Base-by-base conservation (phyloP, 2,329 filamentous ascomycete species). In the Aureobasidium sp. region DNA sequence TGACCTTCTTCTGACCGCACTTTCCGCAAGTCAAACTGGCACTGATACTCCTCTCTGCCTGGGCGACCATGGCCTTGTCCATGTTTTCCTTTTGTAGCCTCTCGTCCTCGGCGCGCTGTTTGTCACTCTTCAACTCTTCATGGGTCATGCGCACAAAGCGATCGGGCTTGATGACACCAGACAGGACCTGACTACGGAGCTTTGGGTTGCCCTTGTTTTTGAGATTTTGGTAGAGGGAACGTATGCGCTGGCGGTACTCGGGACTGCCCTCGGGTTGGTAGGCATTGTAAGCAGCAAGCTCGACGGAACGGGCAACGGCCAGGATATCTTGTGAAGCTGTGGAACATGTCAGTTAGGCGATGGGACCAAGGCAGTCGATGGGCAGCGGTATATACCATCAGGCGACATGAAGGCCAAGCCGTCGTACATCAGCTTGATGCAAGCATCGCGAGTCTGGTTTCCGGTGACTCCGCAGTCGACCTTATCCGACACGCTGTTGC, bases 21-120 rank as follows among this genome's bases (percentile, higher is more conserved):
- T 91, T 92, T 71, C 91, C 85, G 78, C 94, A 99, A 76, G 90
- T 87, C 70, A 97, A 82, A 62, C 87, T 90, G 72, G 89, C 88
- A 73, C 87, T 91, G 77, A 97, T 91, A 72, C 88, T 92, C 82
- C 91, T 94, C 77, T 96, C 88, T 21, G 86, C 89, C 81, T 92
- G 89, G 62, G 93, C 90, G 11, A 96, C 92, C 86, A 97, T 95
- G 1, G 94, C 91, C 76, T 93, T 91, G 79, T 91, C 91, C 89
- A 97, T 92, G 76, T 99, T 99, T 77, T 97, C 91, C 76, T 89
- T 86, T 72, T 91, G 83, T 55, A 96, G 82, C 73, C 86, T 85
- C 67, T 83, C 79, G 67, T 97, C 91, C 71, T 87, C 84, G 69
- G 85, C 85, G 64, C 86, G 85, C 75, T 90, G 88, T 74, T 94